Conservation (phyloP, 148 eudicot species). For the Pouteria glomerata region DNA sequence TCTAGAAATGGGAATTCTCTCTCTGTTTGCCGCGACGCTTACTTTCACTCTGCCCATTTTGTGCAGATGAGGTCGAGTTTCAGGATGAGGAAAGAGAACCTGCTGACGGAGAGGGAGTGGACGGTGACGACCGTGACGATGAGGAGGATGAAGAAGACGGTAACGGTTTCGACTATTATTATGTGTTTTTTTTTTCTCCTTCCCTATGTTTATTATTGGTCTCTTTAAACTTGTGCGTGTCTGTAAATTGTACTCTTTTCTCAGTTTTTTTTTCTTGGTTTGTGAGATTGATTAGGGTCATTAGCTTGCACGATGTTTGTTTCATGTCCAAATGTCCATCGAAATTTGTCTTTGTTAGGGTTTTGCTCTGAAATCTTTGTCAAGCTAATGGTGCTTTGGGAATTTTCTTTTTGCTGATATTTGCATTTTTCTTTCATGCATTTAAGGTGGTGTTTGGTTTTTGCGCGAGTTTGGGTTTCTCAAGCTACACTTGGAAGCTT, state of each 20-base stretch:
- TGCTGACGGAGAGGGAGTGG: slow-evolving; percentile 59
- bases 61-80: slow-evolving; percentile 61
- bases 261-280: background rate
- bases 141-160: slow-evolving; percentile 84
- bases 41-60: background rate
- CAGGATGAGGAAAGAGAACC: slow-evolving; percentile 72
- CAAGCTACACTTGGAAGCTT: background rate
- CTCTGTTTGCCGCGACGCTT: background rate
- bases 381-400: too few relatives aligned
- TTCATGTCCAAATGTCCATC: too few relatives aligned
- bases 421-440: too few relatives aligned
- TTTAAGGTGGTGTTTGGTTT: background rate
- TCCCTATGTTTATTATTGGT: background rate
- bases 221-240: background rate
- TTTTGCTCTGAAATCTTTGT: too few relatives aligned
- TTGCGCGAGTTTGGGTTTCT: background rate
- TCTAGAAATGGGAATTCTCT: slow-evolving; percentile 18
- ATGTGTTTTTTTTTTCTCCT: background rate
- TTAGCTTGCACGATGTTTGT: background rate
- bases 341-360: too few relatives aligned
- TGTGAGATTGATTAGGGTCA: background rate
- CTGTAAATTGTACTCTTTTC: background rate
- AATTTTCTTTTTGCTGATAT: too few relatives aligned
- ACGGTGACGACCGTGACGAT: slow-evolving; percentile 39
- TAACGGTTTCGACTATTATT: too few relatives aligned